Evolutionary conservation across 768 basidiomycete genomes (phyloP), one percentile per base, ranked within the genome.

Genomic region (Tulasnella sp.): DNA sequence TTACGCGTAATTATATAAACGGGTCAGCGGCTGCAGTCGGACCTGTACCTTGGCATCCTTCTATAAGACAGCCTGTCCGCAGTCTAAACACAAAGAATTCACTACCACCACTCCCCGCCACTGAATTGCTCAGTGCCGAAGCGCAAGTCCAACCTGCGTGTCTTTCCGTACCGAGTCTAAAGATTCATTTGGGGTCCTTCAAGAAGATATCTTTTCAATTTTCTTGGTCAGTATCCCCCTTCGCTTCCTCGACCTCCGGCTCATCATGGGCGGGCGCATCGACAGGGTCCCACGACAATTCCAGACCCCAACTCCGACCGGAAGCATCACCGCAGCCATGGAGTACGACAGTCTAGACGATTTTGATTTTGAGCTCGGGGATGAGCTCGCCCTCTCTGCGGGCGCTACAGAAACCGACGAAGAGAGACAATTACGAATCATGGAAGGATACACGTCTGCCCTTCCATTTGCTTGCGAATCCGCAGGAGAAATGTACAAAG

Each of bases 381-480:
- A 81, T 62, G 75, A 74, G 41, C 78, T 81, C 47, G 82, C 79
- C 17, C 83, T 82, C 72, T 77, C 79, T 22, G 34, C 69, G 26
- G 62, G 35, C 40, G 29, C n/a, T n/a, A 44, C 26, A 52, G 71
- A 72, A 19, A 72, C 71, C 12, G 71, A 72, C 36, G 64, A 64
- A 39, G 71, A 72, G 71, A 72, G 41, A 16, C 71, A 72, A 39
- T 22, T 41, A n/a, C 62, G 64, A 26, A 47, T 72, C 40, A 26
- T 72, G 62, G 71, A 72, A 3, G 71, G 71, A 34, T 72, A 63
- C 17, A 72, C 39, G 26, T 64, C 71, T 16, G 37, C 39, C 39
- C 59, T 91, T 41, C 92, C 91, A 2, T 93, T 92, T 78, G 79
- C 87, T 76, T 88, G 88, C 79, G 91, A 93, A 78, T 81, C 89